phyloP scores from a whole-genome alignment of 495 filamentous ascomycete species.

The Podospora comata region DNA sequence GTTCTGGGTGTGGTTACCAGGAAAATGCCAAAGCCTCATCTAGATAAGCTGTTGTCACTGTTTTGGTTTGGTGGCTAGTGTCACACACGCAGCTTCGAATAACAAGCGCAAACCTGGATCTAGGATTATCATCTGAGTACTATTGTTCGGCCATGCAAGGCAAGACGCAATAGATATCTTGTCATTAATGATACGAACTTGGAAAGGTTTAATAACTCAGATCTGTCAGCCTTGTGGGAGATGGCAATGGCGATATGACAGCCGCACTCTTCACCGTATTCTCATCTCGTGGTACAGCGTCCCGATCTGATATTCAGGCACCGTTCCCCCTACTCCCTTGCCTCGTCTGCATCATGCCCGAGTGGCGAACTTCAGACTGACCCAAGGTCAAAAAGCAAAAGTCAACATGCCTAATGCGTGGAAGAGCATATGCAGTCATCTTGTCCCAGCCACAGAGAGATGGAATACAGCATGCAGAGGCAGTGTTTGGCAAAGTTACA shows the following conservation, averaged over 20 bases:
- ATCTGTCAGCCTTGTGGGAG: neutral
- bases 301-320: neutral
- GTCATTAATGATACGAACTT: neutral
- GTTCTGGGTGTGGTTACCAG: neutral
- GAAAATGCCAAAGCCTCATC: neutral
- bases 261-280: neutral
- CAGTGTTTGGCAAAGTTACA: neutral
- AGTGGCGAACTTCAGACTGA: neutral
- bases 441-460: neutral
- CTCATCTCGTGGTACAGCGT: neutral
- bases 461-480: neutral
- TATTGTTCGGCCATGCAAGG: neutral
- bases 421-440: neutral
- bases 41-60: neutral
- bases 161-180: neutral
- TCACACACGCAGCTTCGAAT: neutral
- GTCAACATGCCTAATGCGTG: neutral
- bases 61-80: neutral
- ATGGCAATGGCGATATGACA: neutral
- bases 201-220: neutral
- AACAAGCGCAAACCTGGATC: neutral
- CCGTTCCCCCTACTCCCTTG: neutral
- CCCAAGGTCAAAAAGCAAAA: neutral
- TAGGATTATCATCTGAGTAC: neutral
- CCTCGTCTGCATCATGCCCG: neutral